Base-by-base conservation (phyloP, 2,329 filamentous ascomycete genomes). In the Exophiala dermatitidis region DNA sequence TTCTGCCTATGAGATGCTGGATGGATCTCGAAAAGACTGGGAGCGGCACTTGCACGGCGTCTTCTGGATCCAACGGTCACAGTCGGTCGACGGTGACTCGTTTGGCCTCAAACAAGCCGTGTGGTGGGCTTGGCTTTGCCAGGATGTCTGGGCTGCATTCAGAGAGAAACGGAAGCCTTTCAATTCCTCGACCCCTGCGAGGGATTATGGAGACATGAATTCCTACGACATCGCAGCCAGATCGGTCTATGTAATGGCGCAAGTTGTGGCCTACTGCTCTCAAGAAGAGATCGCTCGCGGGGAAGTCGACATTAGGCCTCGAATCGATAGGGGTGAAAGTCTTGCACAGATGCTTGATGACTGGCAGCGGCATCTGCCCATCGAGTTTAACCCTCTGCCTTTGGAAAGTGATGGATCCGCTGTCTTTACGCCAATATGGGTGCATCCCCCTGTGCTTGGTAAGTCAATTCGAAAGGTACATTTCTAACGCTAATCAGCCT, bases 71-170 rank as follows among this genome's bases (percentile, higher is more conserved):
- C 77, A 83, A 52, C 69, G 80, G n/a, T 80, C 76, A 0, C 79
- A 81, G 48, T 73, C 81, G 45, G 81, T 82, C 42, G 74, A 84
- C 50, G 81, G 80, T 1, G 79, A 79, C 46, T 77, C 74, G 0
- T 75, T 76, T 0, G 78, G 80, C 0, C 68, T 84, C 0, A 72
- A 77, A 40, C 75, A 78, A 57, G 77, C 80, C 0, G 77, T 80
- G 0, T 84, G 81, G 82, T 85, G 82, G 81, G 75, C 77, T 0
- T 85, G 81, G 82, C 68, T 84, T 2, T 71, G 79, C n/a, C 82
- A 85, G 62, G 82, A 85, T 62, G 73, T 81, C 0, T 84, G 81
- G 81, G 81, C 79, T 1, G 81, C 81, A 0, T 83, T 83, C 58
- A 73, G 79, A 0, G 80, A 83, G 62, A 72, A 73, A 26, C 69